phyloP scores from a whole-genome alignment of 208 protist species.

The Porcisia hertigi region DNA sequence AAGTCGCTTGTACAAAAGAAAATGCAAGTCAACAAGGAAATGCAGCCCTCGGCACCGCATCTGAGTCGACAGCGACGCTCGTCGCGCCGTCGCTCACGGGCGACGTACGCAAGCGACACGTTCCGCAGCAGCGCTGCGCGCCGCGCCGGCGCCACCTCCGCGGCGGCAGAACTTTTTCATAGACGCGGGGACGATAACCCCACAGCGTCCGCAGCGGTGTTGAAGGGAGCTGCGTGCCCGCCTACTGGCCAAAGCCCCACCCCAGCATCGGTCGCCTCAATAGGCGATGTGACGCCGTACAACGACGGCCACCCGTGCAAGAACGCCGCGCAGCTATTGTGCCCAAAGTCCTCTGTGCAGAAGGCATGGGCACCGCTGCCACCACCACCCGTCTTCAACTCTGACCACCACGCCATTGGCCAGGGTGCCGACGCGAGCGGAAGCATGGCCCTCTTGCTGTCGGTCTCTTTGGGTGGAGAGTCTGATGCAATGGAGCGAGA shows the following conservation, averaged over 20 bases:
- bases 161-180: constrained; percentile 19
- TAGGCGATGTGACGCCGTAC: constrained; percentile 8
- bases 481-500: neutral
- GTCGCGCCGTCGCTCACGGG: constrained; percentile 14
- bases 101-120: constrained; percentile 10
- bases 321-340: constrained; percentile 14
- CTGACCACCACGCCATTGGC: neutral
- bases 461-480: neutral
- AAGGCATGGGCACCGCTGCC: neutral
- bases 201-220: neutral
- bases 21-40: constrained; percentile 4
- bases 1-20: constrained; percentile 2
- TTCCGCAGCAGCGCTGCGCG: constrained; percentile 33
- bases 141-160: constrained; percentile 24
- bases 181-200: constrained; percentile 3
- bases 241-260: neutral
- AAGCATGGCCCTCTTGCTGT: neutral
- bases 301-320: constrained; percentile 17
- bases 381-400: neutral
- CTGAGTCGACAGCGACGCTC: constrained; percentile 23
- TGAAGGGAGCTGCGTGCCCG: neutral
- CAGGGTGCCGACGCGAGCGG: neutral
- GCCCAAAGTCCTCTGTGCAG: constrained; percentile 5
- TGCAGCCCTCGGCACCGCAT: constrained; percentile 22
- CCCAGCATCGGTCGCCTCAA: neutral